Evolutionary conservation across 768 basidiomycete genomes (phyloP), one percentile per base, ranked within the genome.

Genomic region (Tricholoma bakamatsutake): DNA sequence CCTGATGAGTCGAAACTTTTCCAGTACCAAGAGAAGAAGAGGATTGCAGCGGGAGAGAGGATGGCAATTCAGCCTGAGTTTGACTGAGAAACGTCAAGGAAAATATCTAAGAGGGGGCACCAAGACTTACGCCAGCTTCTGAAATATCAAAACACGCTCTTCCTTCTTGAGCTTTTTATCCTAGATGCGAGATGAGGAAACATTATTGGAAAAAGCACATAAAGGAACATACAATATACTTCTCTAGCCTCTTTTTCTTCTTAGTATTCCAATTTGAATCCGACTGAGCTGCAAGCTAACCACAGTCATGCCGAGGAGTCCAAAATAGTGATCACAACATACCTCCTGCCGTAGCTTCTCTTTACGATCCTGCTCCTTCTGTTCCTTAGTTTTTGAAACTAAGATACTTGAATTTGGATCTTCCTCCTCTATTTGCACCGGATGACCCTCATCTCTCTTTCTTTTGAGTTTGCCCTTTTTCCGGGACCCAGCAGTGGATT

Each of bases 101-200:
- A 59, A 58, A 52, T 35, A 48, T 39, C 11, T 24, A 50, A 54
- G 24, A 24, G 28, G 24, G n/a, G 31, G 28, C 27, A 54, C 21
- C 10, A 40, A 15, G 33, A 81, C 84, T 59, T 73, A 93, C 93
- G 84, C 80, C 58, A 97, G 76, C 67, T 90, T 93, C 60, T 90
- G 82, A 53, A 96, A 84, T 12, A 97, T 77, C 17, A 77, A 68
- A 4, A 82, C 64, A 45, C 93, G 82, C 58, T 92, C 91, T 65
- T 97, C 94, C 67, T 93, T 91, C 71, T 88, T 92, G 48, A 96
- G 73, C 70, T 95, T 95, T 73, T 94, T 94, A 50, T 92, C 88
- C 92, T 94, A 59, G 48, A 52, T 58, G 10, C 15, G 15, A 42
- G 3, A 57, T 10, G 57, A 31, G 51, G 18, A 31, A 24, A 51